These are phyloP conservation scores for Pleurozium schreberi DNA, from an alignment of 225 moss, liverwort and hornwort species.

Conservation along the genomic window DNA sequence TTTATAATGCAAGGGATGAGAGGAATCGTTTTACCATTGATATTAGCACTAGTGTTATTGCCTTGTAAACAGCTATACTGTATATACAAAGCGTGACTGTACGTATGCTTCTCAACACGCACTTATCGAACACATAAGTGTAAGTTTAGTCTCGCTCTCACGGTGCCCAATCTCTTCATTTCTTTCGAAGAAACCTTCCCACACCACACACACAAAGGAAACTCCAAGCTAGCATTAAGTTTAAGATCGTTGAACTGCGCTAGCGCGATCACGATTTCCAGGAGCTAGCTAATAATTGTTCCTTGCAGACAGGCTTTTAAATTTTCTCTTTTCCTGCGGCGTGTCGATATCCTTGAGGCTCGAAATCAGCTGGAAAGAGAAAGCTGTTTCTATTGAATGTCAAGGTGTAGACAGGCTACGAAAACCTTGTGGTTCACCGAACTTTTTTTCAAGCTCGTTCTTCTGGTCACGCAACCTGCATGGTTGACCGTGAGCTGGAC, in stretches of 20 bases:
- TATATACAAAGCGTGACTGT: no score
- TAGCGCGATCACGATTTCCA: neutral
- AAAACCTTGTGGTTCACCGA: neutral
- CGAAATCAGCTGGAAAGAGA: neutral
- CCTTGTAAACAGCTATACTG: neutral
- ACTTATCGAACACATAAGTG: neutral
- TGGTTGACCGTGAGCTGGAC: neutral
- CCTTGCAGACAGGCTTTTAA: neutral
- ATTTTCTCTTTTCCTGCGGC: neutral
- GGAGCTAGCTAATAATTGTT: neutral
- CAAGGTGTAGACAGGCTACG: neutral
- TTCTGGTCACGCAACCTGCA: neutral
- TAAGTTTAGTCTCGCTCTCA: neutral
- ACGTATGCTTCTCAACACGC: neutral
- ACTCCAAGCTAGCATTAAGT: neutral
- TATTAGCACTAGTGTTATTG: neutral
- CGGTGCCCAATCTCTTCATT: neutral
- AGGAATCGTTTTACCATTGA: neutral
- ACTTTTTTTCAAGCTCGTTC: neutral
- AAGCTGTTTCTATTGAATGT: no score
- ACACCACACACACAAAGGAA: no score
- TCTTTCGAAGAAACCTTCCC: neutral
- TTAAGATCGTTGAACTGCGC: neutral
- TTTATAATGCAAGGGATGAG: neutral
- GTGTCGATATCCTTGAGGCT: neutral